A percentile compares a stretch with the other conserved stretches of the same genome.
phyloP scores from a whole-genome alignment of 2,329 filamentous ascomycete genomes.

The Neofusicoccum laricinum region DNA sequence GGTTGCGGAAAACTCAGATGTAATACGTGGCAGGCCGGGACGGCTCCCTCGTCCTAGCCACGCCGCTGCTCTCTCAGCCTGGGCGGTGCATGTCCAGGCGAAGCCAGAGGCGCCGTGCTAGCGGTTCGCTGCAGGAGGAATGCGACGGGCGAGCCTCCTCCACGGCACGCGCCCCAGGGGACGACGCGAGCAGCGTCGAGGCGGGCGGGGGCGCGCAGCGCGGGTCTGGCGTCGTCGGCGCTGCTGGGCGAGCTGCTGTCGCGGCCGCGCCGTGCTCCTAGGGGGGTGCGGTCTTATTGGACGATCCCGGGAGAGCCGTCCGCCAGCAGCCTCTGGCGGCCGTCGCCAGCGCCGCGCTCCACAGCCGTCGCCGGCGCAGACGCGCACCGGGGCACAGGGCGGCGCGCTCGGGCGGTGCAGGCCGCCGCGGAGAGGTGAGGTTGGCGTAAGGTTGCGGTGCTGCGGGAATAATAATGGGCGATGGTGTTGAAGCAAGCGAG shows the following conservation, averaged over 20 bases:
- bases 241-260: background rate
- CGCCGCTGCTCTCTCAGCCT: constrained; percentile 3
- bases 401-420: background rate
- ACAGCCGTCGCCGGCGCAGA: background rate
- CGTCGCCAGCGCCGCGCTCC: background rate
- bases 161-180: background rate
- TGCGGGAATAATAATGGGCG: background rate
- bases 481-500: constrained; percentile 11
- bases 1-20: constrained; percentile 5
- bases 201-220: background rate
- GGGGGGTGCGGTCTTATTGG: constrained; percentile 14
- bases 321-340: background rate
- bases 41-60: constrained; percentile 8
- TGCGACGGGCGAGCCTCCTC: constrained; percentile 7
- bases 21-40: constrained; percentile 11
- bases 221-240: background rate
- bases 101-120: background rate
- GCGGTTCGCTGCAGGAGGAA: constrained; percentile 4
- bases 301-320: constrained; percentile 7
- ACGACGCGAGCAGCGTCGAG: background rate
- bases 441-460: constrained; percentile 5
- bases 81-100: constrained; percentile 3
- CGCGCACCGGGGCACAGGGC: too few species aligned
- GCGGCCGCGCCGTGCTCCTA: constrained; percentile 3
- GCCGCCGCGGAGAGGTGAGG: constrained; percentile 3